These are phyloP conservation scores for Phaeoacremonium minimum DNA, from an alignment of 2,329 filamentous ascomycete genomes.

Conservation along the genomic window DNA sequence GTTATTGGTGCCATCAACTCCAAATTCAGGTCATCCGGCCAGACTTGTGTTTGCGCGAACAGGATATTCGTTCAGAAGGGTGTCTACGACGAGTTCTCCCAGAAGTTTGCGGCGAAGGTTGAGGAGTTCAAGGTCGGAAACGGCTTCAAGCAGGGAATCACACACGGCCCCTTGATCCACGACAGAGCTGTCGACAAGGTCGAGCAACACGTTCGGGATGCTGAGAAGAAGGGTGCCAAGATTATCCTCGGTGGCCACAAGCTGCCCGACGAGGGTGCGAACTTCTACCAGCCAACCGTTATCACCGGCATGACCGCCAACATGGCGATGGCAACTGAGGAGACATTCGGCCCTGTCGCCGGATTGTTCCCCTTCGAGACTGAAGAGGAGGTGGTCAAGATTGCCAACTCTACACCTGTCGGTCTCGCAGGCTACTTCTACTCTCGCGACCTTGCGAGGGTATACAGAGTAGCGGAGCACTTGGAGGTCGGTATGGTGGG, in stretches of 20 bases:
- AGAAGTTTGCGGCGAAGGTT: conserved; percentile 67
- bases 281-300: conserved; percentile 89
- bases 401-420: conserved; percentile 80
- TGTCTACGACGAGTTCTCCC: conserved; percentile 72
- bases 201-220: conserved; percentile 74
- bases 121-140: conserved; percentile 70
- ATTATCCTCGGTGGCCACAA: conserved; percentile 72
- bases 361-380: conserved; percentile 85
- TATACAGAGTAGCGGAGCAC: conserved; percentile 59
- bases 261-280: conserved; percentile 68
- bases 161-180: conserved; percentile 83
- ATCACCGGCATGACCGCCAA: conserved; percentile 79
- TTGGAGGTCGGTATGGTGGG: conserved; percentile 86
- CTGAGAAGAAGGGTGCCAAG: conserved; percentile 70
- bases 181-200: conserved; percentile 77
- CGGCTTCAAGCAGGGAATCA: conserved; percentile 66
- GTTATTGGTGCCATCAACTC: conserved; percentile 77
- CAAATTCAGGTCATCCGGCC: conserved; percentile 92
- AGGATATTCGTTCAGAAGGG: conserved; percentile 74
- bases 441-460: conserved; percentile 57
- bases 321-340: conserved; percentile 81
- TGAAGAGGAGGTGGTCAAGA: conserved; percentile 79
- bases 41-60: conserved; percentile 93
- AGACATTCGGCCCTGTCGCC: conserved; percentile 94
- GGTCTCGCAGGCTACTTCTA: conserved; percentile 95